Percentiles rank a stretch among this genome's conserved stretches.
Evolutionary conservation across 75 land plant genomes (phyloP).

Genomic region (Larix kaempferi): DNA sequence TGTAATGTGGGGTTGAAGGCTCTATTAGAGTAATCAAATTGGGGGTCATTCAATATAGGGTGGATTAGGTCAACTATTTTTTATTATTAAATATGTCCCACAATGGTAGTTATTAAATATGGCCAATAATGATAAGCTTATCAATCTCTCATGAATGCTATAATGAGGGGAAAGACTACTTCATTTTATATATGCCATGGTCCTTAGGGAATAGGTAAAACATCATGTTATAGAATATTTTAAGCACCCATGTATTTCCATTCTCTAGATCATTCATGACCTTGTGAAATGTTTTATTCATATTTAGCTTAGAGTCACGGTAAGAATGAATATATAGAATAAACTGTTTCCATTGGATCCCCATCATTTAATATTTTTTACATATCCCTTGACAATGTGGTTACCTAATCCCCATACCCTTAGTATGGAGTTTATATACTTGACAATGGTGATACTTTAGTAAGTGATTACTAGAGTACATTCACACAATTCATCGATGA

Average conservation of each 20-base stretch:
- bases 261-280: slow-evolving; percentile 54
- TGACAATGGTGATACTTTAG: slow-evolving; percentile 77
- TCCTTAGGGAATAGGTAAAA: slow-evolving; percentile 96
- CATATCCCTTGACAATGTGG: slow-evolving; percentile 36
- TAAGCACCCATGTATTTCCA: slow-evolving; percentile 79
- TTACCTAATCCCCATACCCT: slow-evolving; percentile 22
- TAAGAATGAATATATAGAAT: slow-evolving; percentile 52
- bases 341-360: slow-evolving; percentile 56
- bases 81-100: too few relatives aligned
- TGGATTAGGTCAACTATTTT: too few relatives aligned
- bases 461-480: slow-evolving; percentile 72
- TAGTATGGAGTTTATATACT: slow-evolving; percentile 72
- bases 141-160: slow-evolving; percentile 83
- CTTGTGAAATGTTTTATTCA: slow-evolving; percentile 77
- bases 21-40: too few relatives aligned
- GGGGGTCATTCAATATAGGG: too few relatives aligned
- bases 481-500: slow-evolving; percentile 77
- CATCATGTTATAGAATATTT: slow-evolving; percentile 84
- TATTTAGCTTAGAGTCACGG: slow-evolving; percentile 57
- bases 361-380: slow-evolving; percentile 42
- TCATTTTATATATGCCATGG: slow-evolving; percentile 89
- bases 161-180: slow-evolving; percentile 57
- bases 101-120: too few relatives aligned
- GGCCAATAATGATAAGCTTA: too few relatives aligned
- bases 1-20: too few relatives aligned